These are phyloP conservation scores for Physaria fendleri DNA, from an alignment of 345 rosid genomes.

Conservation along the genomic window DNA sequence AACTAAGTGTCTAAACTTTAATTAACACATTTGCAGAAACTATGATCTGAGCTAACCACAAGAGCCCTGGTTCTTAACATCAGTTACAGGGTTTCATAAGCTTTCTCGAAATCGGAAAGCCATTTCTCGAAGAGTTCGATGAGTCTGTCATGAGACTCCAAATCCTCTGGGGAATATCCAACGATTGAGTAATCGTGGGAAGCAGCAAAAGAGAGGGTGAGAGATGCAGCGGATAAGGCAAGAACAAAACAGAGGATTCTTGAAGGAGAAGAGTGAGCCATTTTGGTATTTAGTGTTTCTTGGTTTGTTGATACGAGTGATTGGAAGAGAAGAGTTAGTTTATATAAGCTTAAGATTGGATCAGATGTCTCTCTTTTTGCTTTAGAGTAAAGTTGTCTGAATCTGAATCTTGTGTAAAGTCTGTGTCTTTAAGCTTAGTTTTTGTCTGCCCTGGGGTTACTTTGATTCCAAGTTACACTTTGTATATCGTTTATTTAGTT, in stretches of 20 bases:
- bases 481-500: slow-evolving; percentile 1
- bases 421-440: slow-evolving; percentile 25
- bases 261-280: slow-evolving; percentile 37
- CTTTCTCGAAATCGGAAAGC: slow-evolving; percentile 56
- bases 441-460: slow-evolving; percentile 12
- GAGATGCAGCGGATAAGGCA: slow-evolving; percentile 25
- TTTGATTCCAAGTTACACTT: slow-evolving; percentile 25
- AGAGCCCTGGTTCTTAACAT: slow-evolving; percentile 84
- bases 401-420: slow-evolving; percentile 12
- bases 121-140: slow-evolving; percentile 62
- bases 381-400: slow-evolving; percentile 27
- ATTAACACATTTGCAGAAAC: background rate
- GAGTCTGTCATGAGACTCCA: slow-evolving; percentile 53
- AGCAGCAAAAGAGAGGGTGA: slow-evolving; percentile 25
- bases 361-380: slow-evolving; percentile 8
- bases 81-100: slow-evolving; percentile 50
- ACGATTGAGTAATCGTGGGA: slow-evolving; percentile 61
- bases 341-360: slow-evolving; percentile 20
- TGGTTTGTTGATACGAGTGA: slow-evolving; percentile 5
- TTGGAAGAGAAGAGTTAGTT: slow-evolving; percentile 4
- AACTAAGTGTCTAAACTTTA: background rate
- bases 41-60: slow-evolving; percentile 38
- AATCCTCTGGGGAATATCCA: slow-evolving; percentile 53
- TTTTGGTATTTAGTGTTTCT: background rate
- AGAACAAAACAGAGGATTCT: slow-evolving; percentile 29